Conservation (phyloP, 495 filamentous ascomycete species). For the Glarea lozoyensis region DNA sequence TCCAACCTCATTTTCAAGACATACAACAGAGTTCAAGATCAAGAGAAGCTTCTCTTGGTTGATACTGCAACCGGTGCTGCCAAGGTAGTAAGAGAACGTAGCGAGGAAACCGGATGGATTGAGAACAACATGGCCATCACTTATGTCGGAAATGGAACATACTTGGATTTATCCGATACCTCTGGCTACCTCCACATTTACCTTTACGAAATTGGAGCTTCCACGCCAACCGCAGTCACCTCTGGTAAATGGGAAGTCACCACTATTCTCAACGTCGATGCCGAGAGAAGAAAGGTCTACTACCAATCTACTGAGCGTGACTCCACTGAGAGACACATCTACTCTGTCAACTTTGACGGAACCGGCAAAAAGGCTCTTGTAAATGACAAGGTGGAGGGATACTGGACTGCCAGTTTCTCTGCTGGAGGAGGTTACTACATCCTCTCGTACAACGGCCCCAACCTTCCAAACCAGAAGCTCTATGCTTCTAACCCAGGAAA, state of each 20-base stretch:
- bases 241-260: slow-evolving; percentile 47
- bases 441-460: slow-evolving; percentile 44
- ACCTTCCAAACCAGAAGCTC: slow-evolving; percentile 47
- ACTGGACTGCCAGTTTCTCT: slow-evolving; percentile 47
- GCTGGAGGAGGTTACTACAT: slow-evolving; percentile 43
- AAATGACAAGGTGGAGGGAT: slow-evolving; percentile 35
- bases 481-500: slow-evolving; percentile 40
- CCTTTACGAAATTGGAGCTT: slow-evolving; percentile 39
- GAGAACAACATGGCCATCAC: slow-evolving; percentile 41
- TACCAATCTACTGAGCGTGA: slow-evolving; percentile 46
- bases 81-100: slow-evolving; percentile 36
- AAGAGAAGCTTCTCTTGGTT: slow-evolving; percentile 42
- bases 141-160: slow-evolving; percentile 35
- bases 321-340: slow-evolving; percentile 46
- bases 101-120: slow-evolving; percentile 48
- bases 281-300: slow-evolving; percentile 37
- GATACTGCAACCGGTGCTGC: slow-evolving; percentile 29
- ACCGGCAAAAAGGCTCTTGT: slow-evolving; percentile 39
- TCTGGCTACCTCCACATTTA: slow-evolving; percentile 49
- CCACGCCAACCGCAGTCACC: slow-evolving; percentile 36
- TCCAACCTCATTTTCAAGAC: slow-evolving; percentile 42
- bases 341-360: slow-evolving; percentile 39
- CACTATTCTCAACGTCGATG: slow-evolving; percentile 39
- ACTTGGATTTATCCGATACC: slow-evolving; percentile 47
- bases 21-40: slow-evolving; percentile 49